Evolutionary conservation across 306 rosid species (phyloP), one percentile per base, ranked within the genome.

Genomic region (Gynostemma pentaphyllum): DNA sequence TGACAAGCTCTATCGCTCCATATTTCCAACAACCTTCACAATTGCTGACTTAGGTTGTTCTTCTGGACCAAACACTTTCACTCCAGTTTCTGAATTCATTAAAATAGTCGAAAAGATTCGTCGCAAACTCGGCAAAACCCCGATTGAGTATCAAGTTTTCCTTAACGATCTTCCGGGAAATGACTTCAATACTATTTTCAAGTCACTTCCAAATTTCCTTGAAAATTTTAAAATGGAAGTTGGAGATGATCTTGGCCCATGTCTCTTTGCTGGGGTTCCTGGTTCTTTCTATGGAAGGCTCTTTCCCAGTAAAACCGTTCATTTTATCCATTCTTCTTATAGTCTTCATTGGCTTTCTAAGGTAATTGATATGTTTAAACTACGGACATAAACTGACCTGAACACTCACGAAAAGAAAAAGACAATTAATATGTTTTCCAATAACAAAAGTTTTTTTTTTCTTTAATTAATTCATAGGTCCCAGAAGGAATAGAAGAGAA

Each of bases 211-310:
- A 0, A 44, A 27, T 3, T 83, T 84, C 66, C 19, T 60, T 9
- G 14, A 68, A 45, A 56, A 1, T 40, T 69, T 4, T 11, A 28
- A 15, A 12, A 48, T 5, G 45, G 57, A 14, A 9, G 2, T 18
- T 61, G 78, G 15, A 16, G 27, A 0, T 46, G 69, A 0, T 37
- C 30, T 57, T 2, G 78, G 79, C 4, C 56, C 70, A 2, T 79
- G 82, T 51, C 80, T 79, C 36, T 23, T 81, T 5, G 4, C 50
- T 5, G 90, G 74, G 16, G 68, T 72, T 18, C 95, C 86, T 0
- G 95, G 83, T 2, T 73, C 41, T 18, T 87, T 84, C 54, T 72
- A 82, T 11, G 85, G 74, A 0, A 79, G 87, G 42, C 78, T 85
- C 4, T 87, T 87, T 6, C 85, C 86, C 0, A 18, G 16, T 2